A percentile compares a stretch with the other conserved stretches of the same genome.
Evolutionary conservation across 2,329 filamentous ascomycete species (phyloP).

Genomic region (Colletotrichum paranaense): DNA sequence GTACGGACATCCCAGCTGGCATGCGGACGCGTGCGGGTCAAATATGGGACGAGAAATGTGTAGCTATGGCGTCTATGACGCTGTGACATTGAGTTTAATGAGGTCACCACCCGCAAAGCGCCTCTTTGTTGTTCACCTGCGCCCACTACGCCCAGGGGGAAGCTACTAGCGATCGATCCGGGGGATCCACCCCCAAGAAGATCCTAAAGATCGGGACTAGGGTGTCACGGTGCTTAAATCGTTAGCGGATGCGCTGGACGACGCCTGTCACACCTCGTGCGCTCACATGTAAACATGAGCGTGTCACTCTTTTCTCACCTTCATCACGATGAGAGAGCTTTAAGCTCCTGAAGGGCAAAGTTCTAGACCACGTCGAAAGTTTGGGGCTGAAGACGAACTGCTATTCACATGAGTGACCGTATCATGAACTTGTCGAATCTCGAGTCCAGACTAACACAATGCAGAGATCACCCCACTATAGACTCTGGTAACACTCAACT

Average conservation of each 20-base stretch:
- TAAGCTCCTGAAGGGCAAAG: background rate
- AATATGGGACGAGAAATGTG: slow-evolving; percentile 15
- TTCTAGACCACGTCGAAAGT: background rate
- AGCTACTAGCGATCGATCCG: slow-evolving; percentile 24
- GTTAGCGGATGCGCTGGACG: background rate
- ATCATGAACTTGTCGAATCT: background rate
- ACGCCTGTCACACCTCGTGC: background rate
- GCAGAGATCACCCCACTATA: background rate
- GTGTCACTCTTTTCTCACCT: background rate
- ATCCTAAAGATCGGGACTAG: slow-evolving; percentile 28
- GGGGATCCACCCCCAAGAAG: slow-evolving; percentile 10
- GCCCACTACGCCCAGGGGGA: background rate
- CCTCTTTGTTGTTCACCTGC: background rate
- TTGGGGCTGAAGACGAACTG: background rate
- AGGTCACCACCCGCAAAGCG: slow-evolving; percentile 24
- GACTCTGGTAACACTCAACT: background rate
- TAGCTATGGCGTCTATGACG: slow-evolving; percentile 32
- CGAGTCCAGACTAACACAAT: background rate
- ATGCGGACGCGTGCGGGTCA: background rate
- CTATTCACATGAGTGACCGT: background rate
- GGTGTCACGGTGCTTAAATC: background rate
- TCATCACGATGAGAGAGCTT: background rate
- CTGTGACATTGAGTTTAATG: slow-evolving; percentile 27
- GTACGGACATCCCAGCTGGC: no score
- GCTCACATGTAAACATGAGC: background rate